A percentile compares a stretch with the other conserved stretches of the same genome.
phyloP scores from a whole-genome alignment of 371 early-diverging fungal genomes.

The Parasitella parasitica region DNA sequence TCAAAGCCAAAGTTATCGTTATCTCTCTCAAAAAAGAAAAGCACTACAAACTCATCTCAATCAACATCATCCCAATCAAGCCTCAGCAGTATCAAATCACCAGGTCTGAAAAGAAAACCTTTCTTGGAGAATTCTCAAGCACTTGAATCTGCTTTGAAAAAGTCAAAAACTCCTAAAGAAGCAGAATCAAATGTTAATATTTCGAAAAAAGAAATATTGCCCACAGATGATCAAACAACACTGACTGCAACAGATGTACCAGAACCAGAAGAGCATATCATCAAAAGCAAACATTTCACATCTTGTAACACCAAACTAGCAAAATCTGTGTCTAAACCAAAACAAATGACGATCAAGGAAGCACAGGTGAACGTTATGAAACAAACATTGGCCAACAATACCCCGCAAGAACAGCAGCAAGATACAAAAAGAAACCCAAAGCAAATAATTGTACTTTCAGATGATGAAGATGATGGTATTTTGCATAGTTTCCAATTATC shows the following conservation, averaged over 20 bases:
- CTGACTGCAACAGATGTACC: too few relatives aligned
- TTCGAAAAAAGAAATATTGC: not conserved
- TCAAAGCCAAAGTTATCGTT: not conserved
- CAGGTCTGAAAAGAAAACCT: not conserved
- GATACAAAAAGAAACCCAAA: not conserved
- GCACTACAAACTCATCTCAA: not conserved
- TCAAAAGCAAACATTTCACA: not conserved
- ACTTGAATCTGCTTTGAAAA: not conserved
- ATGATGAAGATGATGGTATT: conserved; percentile 7
- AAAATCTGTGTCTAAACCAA: not conserved
- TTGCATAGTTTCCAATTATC: conserved; percentile 12
- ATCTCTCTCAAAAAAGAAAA: conserved; percentile 17
- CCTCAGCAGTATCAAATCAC: not conserved
- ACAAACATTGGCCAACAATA: not conserved
- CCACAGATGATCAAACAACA: not conserved
- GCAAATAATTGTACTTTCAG: conserved; percentile 9
- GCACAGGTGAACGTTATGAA: not conserved
- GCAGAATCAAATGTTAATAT: not conserved
- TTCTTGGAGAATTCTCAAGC: not conserved
- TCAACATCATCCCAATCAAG: not conserved
- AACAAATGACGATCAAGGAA: not conserved
- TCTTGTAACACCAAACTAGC: not conserved
- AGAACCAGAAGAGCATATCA: not conserved
- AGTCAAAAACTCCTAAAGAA: not conserved
- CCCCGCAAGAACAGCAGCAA: not conserved